Evolutionary conservation across 2,329 filamentous ascomycete genomes (phyloP).

Genomic region (Ilyonectria mors-panacis): DNA sequence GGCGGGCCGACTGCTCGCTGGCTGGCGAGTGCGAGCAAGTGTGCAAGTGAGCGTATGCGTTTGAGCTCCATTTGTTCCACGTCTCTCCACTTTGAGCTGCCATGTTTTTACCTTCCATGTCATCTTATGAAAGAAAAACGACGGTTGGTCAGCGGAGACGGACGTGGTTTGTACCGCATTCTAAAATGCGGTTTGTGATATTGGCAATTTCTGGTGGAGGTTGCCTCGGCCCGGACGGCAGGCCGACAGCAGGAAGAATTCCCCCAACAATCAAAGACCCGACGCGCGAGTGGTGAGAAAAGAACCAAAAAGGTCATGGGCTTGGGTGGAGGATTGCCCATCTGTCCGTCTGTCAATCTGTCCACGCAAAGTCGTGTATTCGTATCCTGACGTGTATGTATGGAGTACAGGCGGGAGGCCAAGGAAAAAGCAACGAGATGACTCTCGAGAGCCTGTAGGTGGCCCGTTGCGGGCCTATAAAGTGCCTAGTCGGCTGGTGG

Average conservation of each 20-base stretch:
- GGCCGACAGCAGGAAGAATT: constrained; percentile 3
- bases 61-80: not conserved
- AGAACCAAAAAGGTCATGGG: constrained; percentile 10
- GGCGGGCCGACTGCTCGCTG: constrained; percentile 27
- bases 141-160: constrained; percentile 13
- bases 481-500: constrained; percentile 25
- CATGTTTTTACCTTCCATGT: not conserved
- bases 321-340: constrained; percentile 10
- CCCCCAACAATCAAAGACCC: not conserved
- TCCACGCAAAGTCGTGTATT: constrained; percentile 10
- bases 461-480: constrained; percentile 28
- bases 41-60: not conserved
- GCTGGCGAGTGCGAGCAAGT: not conserved
- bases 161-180: not conserved
- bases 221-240: constrained; percentile 26
- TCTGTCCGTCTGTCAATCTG: not conserved
- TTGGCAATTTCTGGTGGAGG: constrained; percentile 4
- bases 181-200: constrained; percentile 2
- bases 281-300: not conserved
- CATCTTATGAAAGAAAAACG: not conserved
- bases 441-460: constrained; percentile 31
- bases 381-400: constrained; percentile 2
- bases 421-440: constrained; percentile 33
- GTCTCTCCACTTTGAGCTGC: not conserved
- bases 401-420: not conserved